Evolutionary conservation across 164 flowering plant genomes (phyloP).

Genomic region (Macadamia integrifolia): DNA sequence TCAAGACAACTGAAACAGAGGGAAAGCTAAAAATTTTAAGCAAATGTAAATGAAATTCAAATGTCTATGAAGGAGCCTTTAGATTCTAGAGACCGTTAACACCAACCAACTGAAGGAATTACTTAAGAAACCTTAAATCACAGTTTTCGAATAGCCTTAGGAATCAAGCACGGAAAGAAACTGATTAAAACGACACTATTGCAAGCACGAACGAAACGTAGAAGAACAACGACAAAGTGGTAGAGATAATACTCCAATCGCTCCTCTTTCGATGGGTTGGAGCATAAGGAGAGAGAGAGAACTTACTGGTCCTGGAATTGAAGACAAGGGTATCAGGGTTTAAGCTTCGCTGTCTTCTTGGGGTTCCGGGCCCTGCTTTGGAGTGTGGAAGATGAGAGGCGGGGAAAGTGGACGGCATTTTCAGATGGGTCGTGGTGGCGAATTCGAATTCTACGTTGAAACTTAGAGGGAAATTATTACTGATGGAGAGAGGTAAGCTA

Average conservation of each 20-base stretch:
- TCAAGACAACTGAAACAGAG: too few species aligned
- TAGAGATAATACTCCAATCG: not conserved
- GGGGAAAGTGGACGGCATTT: constrained; percentile 6
- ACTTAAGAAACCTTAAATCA: too few species aligned
- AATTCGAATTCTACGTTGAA: not conserved
- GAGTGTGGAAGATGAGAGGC: constrained; percentile 6
- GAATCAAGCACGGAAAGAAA: not conserved
- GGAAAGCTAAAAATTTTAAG: too few species aligned
- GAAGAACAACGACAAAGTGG: not conserved
- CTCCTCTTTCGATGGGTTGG: too few species aligned
- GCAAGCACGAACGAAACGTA: not conserved
- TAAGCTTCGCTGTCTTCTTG: constrained; percentile 9
- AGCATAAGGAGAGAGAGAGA: too few species aligned
- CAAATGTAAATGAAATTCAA: too few species aligned
- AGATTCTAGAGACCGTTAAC: too few species aligned
- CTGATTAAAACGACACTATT: not conserved
- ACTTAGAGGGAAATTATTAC: too few species aligned
- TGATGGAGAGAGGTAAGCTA: too few species aligned
- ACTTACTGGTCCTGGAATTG: constrained; percentile 4
- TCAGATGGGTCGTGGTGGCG: constrained; percentile 5
- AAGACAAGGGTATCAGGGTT: not conserved
- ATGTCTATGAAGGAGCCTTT: too few species aligned
- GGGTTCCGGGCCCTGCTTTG: constrained; percentile 4
- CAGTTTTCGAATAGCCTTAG: not conserved
- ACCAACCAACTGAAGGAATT: too few species aligned